A percentile compares a stretch with the other conserved stretches of the same genome.
Conservation (phyloP, 2,329 filamentous ascomycete genomes). For the Alternaria burnsii region DNA sequence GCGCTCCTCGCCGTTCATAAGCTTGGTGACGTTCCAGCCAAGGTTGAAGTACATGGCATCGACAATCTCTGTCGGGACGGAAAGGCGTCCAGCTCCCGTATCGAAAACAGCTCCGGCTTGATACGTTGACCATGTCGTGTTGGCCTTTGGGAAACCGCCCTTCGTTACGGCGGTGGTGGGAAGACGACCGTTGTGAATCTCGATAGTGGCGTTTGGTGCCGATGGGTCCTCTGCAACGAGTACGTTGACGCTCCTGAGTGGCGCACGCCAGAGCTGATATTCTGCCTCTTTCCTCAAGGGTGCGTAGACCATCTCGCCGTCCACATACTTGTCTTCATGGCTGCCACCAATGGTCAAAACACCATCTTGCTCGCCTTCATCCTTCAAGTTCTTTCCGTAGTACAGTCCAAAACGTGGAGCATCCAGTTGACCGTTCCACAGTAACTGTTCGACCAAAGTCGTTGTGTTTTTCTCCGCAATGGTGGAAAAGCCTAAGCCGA, state of each 20-base stretch:
- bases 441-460: constrained; percentile 27
- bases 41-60: constrained; percentile 28
- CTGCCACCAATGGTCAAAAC: constrained; percentile 26
- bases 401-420: constrained; percentile 23
- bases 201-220: constrained; percentile 15
- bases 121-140: constrained; percentile 15
- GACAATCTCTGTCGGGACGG: constrained; percentile 18
- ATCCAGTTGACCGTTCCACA: constrained; percentile 25
- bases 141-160: constrained; percentile 1
- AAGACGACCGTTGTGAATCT: constrained; percentile 11
- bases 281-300: constrained; percentile 19
- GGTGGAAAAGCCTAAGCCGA: constrained; percentile 29
- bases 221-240: constrained; percentile 19
- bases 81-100: constrained; percentile 27
- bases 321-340: constrained; percentile 66
- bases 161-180: background rate
- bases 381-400: constrained; percentile 23
- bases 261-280: constrained; percentile 27
- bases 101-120: constrained; percentile 24
- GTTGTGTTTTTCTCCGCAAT: constrained; percentile 24
- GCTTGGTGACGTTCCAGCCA: constrained; percentile 28
- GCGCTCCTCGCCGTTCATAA: constrained; percentile 18
- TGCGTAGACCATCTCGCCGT: constrained; percentile 65
- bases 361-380: constrained; percentile 21
- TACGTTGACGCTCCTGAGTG: constrained; percentile 16